A percentile compares a stretch with the other conserved stretches of the same genome.
Evolutionary conservation across 805 yeast genomes (phyloP).

Genomic region (Clavispora phyllophila): DNA sequence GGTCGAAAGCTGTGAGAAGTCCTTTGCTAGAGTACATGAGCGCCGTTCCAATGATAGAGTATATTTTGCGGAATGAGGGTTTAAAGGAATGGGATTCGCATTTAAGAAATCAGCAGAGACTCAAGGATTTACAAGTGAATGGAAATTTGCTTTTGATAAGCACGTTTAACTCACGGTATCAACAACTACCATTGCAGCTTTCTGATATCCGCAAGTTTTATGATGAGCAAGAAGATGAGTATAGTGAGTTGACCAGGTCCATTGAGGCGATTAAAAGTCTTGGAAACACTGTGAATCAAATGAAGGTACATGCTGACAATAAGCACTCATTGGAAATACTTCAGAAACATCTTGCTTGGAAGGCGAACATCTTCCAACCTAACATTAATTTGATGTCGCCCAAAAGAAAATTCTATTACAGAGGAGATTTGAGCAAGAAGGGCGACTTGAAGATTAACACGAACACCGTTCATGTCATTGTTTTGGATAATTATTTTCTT

Average conservation of each 20-base stretch:
- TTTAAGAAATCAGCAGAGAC: slow-evolving; percentile 46
- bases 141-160: slow-evolving; percentile 36
- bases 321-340: slow-evolving; percentile 50
- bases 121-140: slow-evolving; percentile 38
- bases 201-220: slow-evolving; percentile 47
- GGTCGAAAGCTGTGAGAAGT: slow-evolving; percentile 56
- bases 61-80: slow-evolving; percentile 44
- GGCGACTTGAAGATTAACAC: slow-evolving; percentile 64
- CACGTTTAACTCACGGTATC: slow-evolving; percentile 41
- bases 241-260: slow-evolving; percentile 46
- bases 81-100: slow-evolving; percentile 59
- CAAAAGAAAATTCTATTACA: slow-evolving; percentile 50
- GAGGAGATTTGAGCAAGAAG: slow-evolving; percentile 56
- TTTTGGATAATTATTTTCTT: slow-evolving; percentile 67
- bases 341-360: slow-evolving; percentile 51
- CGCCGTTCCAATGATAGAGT: slow-evolving; percentile 55
- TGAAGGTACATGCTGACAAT: slow-evolving; percentile 58
- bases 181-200: slow-evolving; percentile 57
- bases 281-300: slow-evolving; percentile 56
- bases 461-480: slow-evolving; percentile 44
- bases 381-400: slow-evolving; percentile 38
- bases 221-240: slow-evolving; percentile 46
- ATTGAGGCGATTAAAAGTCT: slow-evolving; percentile 49
- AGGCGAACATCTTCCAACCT: slow-evolving; percentile 36
- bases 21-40: slow-evolving; percentile 58